These are phyloP conservation scores for Alternaria alternata DNA, from an alignment of 2,329 filamentous ascomycete species.

Conservation along the genomic window DNA sequence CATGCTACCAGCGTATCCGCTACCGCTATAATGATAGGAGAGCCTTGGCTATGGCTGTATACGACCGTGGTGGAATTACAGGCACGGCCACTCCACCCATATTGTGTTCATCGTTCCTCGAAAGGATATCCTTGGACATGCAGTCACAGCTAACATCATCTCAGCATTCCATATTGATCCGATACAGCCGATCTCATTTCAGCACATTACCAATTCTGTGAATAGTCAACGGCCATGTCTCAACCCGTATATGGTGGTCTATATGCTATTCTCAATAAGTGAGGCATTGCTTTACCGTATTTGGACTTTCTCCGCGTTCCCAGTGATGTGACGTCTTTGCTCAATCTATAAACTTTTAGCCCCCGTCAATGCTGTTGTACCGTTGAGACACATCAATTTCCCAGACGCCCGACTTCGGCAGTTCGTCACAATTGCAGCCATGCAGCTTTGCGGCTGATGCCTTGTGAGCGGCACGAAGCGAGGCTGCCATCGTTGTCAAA, in stretches of 20 bases:
- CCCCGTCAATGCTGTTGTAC: slow-evolving; percentile 1
- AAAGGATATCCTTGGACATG: not conserved
- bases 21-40: not conserved
- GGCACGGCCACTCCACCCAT: not conserved
- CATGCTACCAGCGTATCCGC: not conserved
- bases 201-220: not conserved
- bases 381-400: slow-evolving; percentile 1
- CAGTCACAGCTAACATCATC: not conserved
- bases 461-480: not conserved
- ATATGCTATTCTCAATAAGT: not conserved
- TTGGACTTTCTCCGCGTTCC: not conserved
- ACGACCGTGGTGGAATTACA: not conserved
- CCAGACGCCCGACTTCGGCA: slow-evolving; percentile 2
- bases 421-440: slow-evolving; percentile 9
- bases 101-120: not conserved
- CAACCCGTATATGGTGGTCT: not conserved
- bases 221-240: not conserved
- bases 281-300: not conserved
- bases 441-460: slow-evolving; percentile 9
- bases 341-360: slow-evolving; percentile 1
- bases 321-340: not conserved
- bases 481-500: slow-evolving; percentile 1
- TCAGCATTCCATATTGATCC: not conserved
- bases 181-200: not conserved
- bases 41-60: not conserved